phyloP scores from a whole-genome alignment of 192 early-diverging fungal species.

The Anaeromyces robustus region DNA sequence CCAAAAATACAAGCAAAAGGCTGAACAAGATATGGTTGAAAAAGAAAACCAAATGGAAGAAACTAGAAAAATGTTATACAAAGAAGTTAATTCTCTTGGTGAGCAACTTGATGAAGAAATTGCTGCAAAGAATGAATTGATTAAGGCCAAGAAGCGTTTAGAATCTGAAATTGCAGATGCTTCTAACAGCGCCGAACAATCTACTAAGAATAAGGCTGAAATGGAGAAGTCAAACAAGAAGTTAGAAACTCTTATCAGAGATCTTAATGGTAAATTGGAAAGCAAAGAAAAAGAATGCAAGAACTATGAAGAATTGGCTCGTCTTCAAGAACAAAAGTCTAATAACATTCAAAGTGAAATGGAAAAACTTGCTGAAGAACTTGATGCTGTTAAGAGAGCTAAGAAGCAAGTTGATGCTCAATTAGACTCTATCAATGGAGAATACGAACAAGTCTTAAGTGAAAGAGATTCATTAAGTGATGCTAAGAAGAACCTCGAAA shows the following conservation, averaged over 20 bases:
- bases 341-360: constrained; percentile 42
- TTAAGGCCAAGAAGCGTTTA: constrained; percentile 42
- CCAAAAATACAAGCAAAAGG: constrained; percentile 42
- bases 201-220: constrained; percentile 45
- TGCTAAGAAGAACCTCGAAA: constrained; percentile 41
- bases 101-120: constrained; percentile 33
- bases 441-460: constrained; percentile 53
- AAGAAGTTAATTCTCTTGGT: constrained; percentile 39
- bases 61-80: constrained; percentile 47
- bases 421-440: constrained; percentile 47
- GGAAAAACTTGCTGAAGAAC: constrained; percentile 38
- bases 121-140: constrained; percentile 32
- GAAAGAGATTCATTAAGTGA: constrained; percentile 42
- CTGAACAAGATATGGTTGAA: constrained; percentile 35
- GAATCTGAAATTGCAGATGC: constrained; percentile 47
- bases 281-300: constrained; percentile 37
- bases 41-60: constrained; percentile 58
- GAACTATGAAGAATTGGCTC: constrained; percentile 53
- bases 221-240: constrained; percentile 46
- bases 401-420: constrained; percentile 49
- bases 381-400: constrained; percentile 37
- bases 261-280: constrained; percentile 34
- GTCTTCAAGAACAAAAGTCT: constrained; percentile 54
- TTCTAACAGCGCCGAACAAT: constrained; percentile 29
- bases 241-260: constrained; percentile 29